A percentile compares a stretch with the other conserved stretches of the same genome.
These are phyloP conservation scores for Neurospora sp. DNA, from an alignment of 2,329 filamentous ascomycete genomes.

Conservation along the genomic window DNA sequence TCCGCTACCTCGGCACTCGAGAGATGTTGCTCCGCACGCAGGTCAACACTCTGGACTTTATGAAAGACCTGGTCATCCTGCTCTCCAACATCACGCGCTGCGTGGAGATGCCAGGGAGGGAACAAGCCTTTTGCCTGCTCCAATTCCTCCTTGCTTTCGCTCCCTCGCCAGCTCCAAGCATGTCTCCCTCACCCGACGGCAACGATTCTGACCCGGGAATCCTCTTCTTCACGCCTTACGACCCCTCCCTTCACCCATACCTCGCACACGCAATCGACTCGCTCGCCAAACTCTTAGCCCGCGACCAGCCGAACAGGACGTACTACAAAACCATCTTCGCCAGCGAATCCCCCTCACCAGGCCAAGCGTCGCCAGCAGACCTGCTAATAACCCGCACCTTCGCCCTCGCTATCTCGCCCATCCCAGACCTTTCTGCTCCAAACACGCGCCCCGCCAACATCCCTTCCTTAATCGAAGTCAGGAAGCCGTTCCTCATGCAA, in stretches of 20 bases:
- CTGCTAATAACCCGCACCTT: constrained; percentile 73
- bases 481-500: constrained; percentile 87
- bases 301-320: constrained; percentile 84
- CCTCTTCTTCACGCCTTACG: constrained; percentile 71
- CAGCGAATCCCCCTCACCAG: constrained; percentile 45
- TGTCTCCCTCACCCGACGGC: constrained; percentile 16
- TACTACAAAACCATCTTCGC: constrained; percentile 77
- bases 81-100: constrained; percentile 79
- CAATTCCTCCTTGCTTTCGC: constrained; percentile 89
- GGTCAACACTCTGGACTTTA: constrained; percentile 83
- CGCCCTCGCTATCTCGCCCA: constrained; percentile 71
- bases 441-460: constrained; percentile 48
- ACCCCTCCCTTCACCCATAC: constrained; percentile 74
- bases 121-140: constrained; percentile 77
- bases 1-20: constrained; percentile 79
- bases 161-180: constrained; percentile 60
- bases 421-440: constrained; percentile 51
- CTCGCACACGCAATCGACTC: constrained; percentile 83
- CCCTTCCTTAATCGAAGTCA: constrained; percentile 62
- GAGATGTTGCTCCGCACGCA: constrained; percentile 76
- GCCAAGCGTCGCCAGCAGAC: constrained; percentile 46
- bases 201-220: constrained; percentile 30
- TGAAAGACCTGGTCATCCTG: constrained; percentile 88
- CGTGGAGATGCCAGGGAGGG: constrained; percentile 71
- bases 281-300: constrained; percentile 80